Percentiles rank a stretch among this genome's conserved stretches.
Evolutionary conservation across 2,329 filamentous ascomycete species (phyloP).

Genomic region (Venturiaceae sp.): DNA sequence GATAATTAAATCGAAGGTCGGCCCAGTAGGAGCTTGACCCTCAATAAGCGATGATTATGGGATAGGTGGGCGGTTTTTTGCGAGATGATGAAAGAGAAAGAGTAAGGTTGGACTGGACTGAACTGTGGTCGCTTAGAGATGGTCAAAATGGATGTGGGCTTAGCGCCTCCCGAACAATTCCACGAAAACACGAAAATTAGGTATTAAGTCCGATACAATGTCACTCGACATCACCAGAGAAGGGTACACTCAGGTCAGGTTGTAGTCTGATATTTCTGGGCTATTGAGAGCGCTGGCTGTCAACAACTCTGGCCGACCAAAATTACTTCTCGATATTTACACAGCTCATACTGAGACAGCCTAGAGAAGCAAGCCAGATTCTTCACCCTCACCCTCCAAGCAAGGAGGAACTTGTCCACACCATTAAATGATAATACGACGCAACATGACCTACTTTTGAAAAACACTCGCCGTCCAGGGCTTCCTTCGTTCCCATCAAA

Average conservation of each 20-base stretch:
- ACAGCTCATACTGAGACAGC: neutral
- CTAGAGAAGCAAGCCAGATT: neutral
- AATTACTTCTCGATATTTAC: neutral
- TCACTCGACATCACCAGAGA: neutral
- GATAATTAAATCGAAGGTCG: constrained; percentile 25
- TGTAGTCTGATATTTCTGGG: neutral
- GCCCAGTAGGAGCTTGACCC: constrained; percentile 29
- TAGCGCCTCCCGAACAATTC: too few species aligned
- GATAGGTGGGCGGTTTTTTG: neutral
- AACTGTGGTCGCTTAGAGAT: too few species aligned
- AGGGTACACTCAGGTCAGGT: too few species aligned
- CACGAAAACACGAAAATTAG: too few species aligned
- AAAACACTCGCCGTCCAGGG: neutral
- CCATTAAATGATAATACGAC: neutral
- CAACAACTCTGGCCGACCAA: too few species aligned
- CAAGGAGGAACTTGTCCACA: neutral
- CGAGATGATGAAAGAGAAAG: neutral
- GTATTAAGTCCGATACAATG: too few species aligned
- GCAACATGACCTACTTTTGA: neutral
- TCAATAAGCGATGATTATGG: constrained; percentile 16
- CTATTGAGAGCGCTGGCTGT: neutral
- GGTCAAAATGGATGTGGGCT: too few species aligned
- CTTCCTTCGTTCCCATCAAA: neutral
- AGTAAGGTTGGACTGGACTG: too few species aligned
- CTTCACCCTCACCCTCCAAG: neutral